Base-by-base conservation (phyloP, 768 basidiomycete genomes). In the Lentinula guzmanii region DNA sequence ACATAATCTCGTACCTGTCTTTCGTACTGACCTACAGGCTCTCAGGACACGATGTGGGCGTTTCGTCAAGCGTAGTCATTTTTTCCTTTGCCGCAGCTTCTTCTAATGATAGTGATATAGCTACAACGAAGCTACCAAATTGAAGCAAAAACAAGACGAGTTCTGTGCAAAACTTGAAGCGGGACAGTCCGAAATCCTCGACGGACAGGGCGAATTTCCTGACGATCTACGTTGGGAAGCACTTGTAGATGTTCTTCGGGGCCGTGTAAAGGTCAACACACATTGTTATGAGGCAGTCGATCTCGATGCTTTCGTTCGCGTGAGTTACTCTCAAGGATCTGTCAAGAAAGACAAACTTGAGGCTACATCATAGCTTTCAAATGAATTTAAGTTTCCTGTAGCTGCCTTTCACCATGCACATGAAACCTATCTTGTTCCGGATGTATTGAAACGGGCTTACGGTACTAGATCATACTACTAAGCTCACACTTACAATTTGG, bases 351-450 rank as follows among this genome's bases (percentile, higher is more conserved):
- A 52, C 34, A 10, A 13, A 48, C 31, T 53, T 43, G 37, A 35
- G 34, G 34, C 28, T 55, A 45, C 46, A 4, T 18, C 41, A 2
- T 16, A 79, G 73, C 73, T 88, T 33, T 79, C 83, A 7, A 83
- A 87, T 68, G 86, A 88, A 69, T 88, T 87, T 64, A 81, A 87
- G 65, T 91, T 91, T 71, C 79, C 83, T 1, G 81, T 92, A 55
- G 85, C 89, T 7, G 86, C 86, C 1, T 86, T 91, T 70, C 91
- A 92, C 61, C 85, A 87, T 62, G 91, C 91, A 0, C 85, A 87
- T 64, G 90, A 93, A 67, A 85, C 90, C 0, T 94, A 89, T 70
- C 82, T 93, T 21, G 88, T 93, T 16, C 90, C 92, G 0, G 86
- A 87, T 46, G 70, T 89, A 1, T 75, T 95, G 65, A 91, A 90